Base-by-base conservation (phyloP, 371 early-diverging fungal genomes). In the Mucor piriformis region DNA sequence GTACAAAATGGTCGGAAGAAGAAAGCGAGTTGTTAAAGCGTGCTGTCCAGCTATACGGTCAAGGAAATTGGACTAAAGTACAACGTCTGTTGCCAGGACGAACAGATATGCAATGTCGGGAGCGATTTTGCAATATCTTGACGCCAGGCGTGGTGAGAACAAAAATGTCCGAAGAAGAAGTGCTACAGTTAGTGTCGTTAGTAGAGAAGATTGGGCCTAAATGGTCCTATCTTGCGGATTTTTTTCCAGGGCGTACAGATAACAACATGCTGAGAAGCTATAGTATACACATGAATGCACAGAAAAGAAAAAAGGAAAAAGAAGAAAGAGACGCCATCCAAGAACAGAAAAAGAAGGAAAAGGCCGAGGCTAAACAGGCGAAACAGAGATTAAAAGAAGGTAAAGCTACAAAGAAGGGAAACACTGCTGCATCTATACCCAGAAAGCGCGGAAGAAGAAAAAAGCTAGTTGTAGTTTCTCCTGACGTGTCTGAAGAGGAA, bases 81-180 rank as follows among this genome's bases (percentile, higher is more conserved):
- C 85, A 86, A 48, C 75, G 81, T 40, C 77, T 86, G 57, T 81
- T 95, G 10, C 84, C 83, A 1, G 88, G 89, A 18, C 75, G 94
- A 43, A 94, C 93, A 2, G 95, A 95, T 66, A 86, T 89, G 54
- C 94, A 95, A 57, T 94, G 94, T 52, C 83, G 96, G 27, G 95
- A 95, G 66, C 79, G 96, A 50, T 95, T 84, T 67, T 76, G 82
- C 61, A 92, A 93, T 67, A 77, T 87, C 1, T 60, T 92, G 24
- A 76, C 84, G 37, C 92, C 93, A 4, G 67, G 65, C 1, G 61
- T 94, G 29, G 78, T 82, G 40, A 69, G 72, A 32, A 79, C 77
- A 21, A 74, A 68, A 13, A 83, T 90, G 73, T 77, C 83, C 3
- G 43, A 64, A 0, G 88, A 87, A 61, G 74, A 71, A 40, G 23